Base-by-base conservation (phyloP, 305 asterid species). In the Fraxinus latifolia region DNA sequence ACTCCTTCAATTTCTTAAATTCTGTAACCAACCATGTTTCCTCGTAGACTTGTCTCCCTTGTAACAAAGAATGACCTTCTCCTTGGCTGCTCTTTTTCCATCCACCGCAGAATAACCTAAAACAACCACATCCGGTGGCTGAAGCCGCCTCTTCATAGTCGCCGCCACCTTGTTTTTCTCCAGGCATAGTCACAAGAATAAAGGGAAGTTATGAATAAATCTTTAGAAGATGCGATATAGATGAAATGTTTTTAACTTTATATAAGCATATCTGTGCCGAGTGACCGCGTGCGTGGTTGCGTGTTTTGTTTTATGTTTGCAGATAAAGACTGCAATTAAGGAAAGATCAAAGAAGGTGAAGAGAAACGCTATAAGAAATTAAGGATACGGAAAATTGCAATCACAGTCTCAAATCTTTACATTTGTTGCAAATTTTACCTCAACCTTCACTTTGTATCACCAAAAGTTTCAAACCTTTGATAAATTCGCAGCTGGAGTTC, bases 1-100 rank as follows among this genome's bases (percentile, higher is more conserved):
- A 65, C 82, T 92, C 91, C 82, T 82, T 90, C 72, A 90, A 5
- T 23, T 86, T 85, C 89, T 88, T 90, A 36, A 86, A 7, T 44
- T 83, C 80, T 25, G 21, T 71, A 55, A 78, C 84, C 4, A 79
- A 0, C 94, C 95, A 90, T 6, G 90, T 17, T 53, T 85, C 88
- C 77, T 83, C 77, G 17, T 50, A 78, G 62, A 6, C 78, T 8
- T 55, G 77, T 37, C 80, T 60, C 12, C 74, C 87, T 8, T 77
- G 86, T 25, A 90, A 53, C 6, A 87, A 82, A 33, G 42, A 29
- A 5, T 76, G 83, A 67, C 83, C 77, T 79, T 84, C 86, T 62
- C 53, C 86, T 5, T 84, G 62, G 32, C 82, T 82, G 14, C 60
- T 70, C 62, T 32, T 67, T 55, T 47, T 78, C 82, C 83, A 32